These are phyloP conservation scores for Chernovozyma aurita DNA, from an alignment of 1,139 yeast species.

Conservation along the genomic window DNA sequence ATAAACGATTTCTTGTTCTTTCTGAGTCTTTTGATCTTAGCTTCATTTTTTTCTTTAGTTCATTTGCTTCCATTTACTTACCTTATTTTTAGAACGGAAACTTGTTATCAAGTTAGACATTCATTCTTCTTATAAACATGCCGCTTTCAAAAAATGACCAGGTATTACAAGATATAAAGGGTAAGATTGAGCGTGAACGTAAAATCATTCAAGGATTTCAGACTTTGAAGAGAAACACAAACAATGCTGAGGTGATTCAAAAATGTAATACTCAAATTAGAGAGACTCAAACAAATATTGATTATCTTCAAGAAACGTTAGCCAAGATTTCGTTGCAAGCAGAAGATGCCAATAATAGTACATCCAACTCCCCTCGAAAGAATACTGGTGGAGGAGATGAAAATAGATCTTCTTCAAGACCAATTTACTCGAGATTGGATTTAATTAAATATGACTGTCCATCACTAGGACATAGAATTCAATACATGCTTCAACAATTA, in stretches of 20 bases:
- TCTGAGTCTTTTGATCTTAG: too few relatives aligned
- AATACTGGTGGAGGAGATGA: conserved; percentile 1
- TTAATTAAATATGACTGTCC: conserved; percentile 90
- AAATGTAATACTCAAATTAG: conserved; percentile 86
- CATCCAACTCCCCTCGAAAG: conserved; percentile 7
- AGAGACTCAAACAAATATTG: conserved; percentile 88
- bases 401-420: conserved; percentile 17
- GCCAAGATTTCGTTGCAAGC: conserved; percentile 50
- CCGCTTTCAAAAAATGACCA: conserved; percentile 18
- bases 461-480: conserved; percentile 91
- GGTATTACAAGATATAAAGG: conserved; percentile 59
- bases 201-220: conserved; percentile 87
- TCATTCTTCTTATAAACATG: too few relatives aligned
- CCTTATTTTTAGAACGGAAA: too few relatives aligned
- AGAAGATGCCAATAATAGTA: conserved; percentile 8
- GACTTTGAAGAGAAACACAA: conserved; percentile 70
- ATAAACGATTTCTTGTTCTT: too few relatives aligned
- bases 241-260: conserved; percentile 78
- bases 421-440: conserved; percentile 65
- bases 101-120: too few relatives aligned
- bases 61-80: too few relatives aligned
- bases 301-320: conserved; percentile 77
- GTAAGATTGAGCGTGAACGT: conserved; percentile 82
- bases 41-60: too few relatives aligned
- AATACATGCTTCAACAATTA: conserved; percentile 89